A percentile compares a stretch with the other conserved stretches of the same genome.
Conservation (phyloP, 352 stramenopile species). For the Globisporangium rhizosaccharum region DNA sequence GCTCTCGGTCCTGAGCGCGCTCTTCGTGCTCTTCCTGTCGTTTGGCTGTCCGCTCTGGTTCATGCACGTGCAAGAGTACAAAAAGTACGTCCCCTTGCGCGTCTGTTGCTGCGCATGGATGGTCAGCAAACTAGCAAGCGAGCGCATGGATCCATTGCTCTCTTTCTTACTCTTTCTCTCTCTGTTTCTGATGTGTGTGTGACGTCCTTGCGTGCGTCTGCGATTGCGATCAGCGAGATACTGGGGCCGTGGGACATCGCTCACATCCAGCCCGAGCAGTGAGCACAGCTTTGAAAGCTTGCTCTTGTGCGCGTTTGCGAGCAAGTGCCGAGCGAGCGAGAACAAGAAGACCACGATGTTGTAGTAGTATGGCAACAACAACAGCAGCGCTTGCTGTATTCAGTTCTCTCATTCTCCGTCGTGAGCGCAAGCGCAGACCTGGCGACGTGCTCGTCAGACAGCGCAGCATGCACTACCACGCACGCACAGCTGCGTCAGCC, state of each 20-base stretch:
- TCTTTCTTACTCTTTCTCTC: neutral
- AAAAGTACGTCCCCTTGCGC: slow-evolving; percentile 62
- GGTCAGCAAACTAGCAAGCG: neutral
- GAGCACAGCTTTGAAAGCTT: neutral
- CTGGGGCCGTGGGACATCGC: slow-evolving; percentile 90
- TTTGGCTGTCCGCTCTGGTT: slow-evolving; percentile 88
- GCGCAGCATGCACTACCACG: neutral
- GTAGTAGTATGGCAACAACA: neutral
- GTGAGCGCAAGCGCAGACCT: no score
- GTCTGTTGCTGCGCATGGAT: neutral
- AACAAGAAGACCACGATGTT: neutral
- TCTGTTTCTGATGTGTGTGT: neutral
- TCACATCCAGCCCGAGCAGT: slow-evolving; percentile 68
- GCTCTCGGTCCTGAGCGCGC: slow-evolving; percentile 53
- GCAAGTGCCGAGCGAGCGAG: no score
- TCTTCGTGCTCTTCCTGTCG: slow-evolving; percentile 75
- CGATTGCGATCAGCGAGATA: slow-evolving; percentile 55
- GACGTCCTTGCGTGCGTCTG: neutral
- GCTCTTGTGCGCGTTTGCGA: no score
- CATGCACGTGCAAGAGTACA: slow-evolving; percentile 88
- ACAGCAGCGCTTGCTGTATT: no score
- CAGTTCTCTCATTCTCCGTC: no score
- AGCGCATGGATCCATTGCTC: neutral
- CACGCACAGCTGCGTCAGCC: neutral
- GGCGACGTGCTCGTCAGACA: neutral